Evolutionary conservation across 2,329 filamentous ascomycete genomes (phyloP).

Genomic region (Ophiocordyceps camponoti-saundersi): DNA sequence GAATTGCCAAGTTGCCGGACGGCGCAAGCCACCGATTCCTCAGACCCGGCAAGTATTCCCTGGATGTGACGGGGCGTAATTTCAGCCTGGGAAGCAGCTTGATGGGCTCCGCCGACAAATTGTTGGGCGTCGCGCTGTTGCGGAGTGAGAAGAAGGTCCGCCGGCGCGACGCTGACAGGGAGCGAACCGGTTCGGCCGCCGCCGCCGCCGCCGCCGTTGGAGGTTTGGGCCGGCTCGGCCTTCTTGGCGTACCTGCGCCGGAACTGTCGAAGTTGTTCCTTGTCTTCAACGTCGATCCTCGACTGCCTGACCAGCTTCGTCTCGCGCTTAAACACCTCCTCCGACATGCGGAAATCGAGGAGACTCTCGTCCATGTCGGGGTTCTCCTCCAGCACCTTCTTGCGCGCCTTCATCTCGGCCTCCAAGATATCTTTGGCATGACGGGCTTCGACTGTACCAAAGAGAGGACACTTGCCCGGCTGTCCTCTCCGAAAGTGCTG

Average conservation of each 20-base stretch:
- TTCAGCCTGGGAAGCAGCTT: too few relatives aligned
- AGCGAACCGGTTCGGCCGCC: too few relatives aligned
- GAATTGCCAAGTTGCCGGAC: too few relatives aligned
- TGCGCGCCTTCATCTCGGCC: conserved; percentile 41
- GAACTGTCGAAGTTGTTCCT: background rate
- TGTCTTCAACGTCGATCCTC: background rate
- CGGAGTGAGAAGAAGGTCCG: too few relatives aligned
- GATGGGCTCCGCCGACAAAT: too few relatives aligned
- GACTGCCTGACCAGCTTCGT: background rate
- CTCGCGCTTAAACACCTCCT: conserved; percentile 29
- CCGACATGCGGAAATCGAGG: conserved; percentile 42
- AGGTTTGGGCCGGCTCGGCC: too few relatives aligned
- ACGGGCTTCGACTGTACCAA: conserved; percentile 42
- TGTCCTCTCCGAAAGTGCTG: conserved; percentile 47
- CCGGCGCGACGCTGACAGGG: too few relatives aligned
- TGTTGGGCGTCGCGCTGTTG: too few relatives aligned
- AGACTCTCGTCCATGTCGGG: conserved; percentile 40
- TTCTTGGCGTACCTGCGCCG: background rate
- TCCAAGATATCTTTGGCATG: conserved; percentile 45
- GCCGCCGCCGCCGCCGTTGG: too few relatives aligned
- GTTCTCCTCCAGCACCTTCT: conserved; percentile 37
- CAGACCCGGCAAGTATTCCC: too few relatives aligned
- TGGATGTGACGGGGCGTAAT: too few relatives aligned
- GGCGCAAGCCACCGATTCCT: too few relatives aligned
- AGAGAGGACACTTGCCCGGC: conserved; percentile 45